Percentiles rank a stretch among this genome's conserved stretches.
Conservation (phyloP, 257 asterid species). For the Nicotiana benthamiana region DNA sequence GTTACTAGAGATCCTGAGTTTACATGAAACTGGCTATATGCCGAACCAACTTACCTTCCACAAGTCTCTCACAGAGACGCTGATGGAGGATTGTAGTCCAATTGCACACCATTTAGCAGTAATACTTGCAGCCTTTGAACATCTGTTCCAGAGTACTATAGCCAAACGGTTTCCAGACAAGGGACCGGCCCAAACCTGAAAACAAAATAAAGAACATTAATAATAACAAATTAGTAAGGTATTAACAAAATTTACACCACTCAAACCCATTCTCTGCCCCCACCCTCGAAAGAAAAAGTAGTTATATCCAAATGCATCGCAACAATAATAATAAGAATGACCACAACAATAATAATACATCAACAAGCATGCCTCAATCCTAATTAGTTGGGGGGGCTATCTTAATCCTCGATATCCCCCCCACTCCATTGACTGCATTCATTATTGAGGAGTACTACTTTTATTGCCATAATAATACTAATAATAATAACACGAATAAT, state of each 20-base stretch:
- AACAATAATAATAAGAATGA: background rate
- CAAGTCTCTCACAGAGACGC: constrained; percentile 77
- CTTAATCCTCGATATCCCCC: no score
- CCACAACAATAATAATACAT: background rate
- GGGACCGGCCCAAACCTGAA: constrained; percentile 97
- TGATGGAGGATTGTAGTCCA: constrained; percentile 66
- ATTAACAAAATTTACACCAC: background rate
- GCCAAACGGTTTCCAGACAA: constrained; percentile 66
- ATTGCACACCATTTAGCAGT: constrained; percentile 55
- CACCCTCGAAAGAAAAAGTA: background rate
- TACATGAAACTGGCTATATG: background rate
- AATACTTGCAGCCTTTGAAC: constrained; percentile 49
- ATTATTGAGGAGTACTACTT: no score
- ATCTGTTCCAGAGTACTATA: constrained; percentile 79
- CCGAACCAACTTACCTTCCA: constrained; percentile 59
- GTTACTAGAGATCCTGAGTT: background rate
- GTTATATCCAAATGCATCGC: background rate
- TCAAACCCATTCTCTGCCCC: background rate
- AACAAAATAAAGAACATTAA: background rate
- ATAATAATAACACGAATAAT: no score
- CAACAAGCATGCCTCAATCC: no score
- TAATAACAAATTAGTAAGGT: background rate
- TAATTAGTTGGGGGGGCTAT: no score
- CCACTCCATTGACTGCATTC: no score
- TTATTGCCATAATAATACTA: no score